Evolutionary conservation across 805 yeast species (phyloP), one percentile per base, ranked within the genome.

Genomic region (Yarrowia osloensis): DNA sequence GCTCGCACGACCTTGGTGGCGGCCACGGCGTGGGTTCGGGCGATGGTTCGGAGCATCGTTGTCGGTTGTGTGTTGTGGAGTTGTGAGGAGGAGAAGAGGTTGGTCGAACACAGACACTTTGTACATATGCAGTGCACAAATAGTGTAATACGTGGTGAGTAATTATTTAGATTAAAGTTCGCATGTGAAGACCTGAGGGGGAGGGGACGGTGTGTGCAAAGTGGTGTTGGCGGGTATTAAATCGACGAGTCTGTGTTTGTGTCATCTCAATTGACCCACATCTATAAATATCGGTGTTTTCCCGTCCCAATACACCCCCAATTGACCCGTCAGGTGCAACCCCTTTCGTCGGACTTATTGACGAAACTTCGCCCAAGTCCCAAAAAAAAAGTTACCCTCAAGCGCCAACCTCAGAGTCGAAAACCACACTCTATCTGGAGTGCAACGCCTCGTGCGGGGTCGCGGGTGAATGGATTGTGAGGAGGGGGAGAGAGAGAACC

Each of bases 21-120:
- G 42, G 63, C 63, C 26, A 55, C 26, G 33, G 61, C 61, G 54
- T 61, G 49, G 54, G 54, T 39, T 61, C 66, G 40, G 40, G 44
- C 54, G 54, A 61, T 61, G 52, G 66, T 61, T 61, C 66, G 66
- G 54, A 61, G 54, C 66, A 61, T 61, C 54, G 66, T 61, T 39
- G 9, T 8, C 8, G n/a, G 49, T 3, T 5, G 3, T 28, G 49
- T 24, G 17, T 17, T 22, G 31, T 22, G 44, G 13, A 9, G 55
- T 12, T 13, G n/a, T 37, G 62, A 2, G 19, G 47, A 37, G 47
- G 33, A 40, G 29, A 21, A 40, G 44, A 40, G 24, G 24, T 19
- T 40, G 22, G 24, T 40, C 15, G n/a, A 35, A 9, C 17, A 13
- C 17, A 13, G 40, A 17, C 40, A 17, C 40, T 6, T 3, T 35